These are phyloP conservation scores for Irpex rosettiformis DNA, from an alignment of 1,284 basidiomycete species.

Conservation along the genomic window DNA sequence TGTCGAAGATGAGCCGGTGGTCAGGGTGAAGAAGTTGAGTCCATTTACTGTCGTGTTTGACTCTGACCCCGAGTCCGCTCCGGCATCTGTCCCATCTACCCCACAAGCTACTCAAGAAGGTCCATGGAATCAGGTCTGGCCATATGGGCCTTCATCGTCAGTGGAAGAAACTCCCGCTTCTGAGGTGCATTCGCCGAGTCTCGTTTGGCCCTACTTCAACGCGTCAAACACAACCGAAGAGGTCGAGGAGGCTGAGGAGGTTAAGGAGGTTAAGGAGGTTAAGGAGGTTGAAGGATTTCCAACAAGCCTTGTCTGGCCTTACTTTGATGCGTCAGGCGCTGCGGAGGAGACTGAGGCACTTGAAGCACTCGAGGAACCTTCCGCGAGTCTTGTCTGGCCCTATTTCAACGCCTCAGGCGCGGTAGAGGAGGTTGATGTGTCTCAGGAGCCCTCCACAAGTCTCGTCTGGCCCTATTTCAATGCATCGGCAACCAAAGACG, in stretches of 20 bases:
- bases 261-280: no score
- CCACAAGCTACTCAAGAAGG: background rate
- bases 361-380: background rate
- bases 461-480: no score
- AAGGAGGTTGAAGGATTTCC: no score
- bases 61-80: background rate
- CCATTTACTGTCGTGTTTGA: conserved; percentile 21
- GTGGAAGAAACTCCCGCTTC: no score
- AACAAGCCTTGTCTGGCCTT: no score
- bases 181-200: no score
- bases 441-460: no score
- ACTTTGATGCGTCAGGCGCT: no score
- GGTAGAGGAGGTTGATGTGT: background rate
- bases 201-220: no score
- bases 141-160: conserved; percentile 9
- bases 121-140: conserved; percentile 22
- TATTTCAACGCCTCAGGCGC: background rate
- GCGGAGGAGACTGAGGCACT: background rate
- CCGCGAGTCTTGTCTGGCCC: background rate
- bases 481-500: no score
- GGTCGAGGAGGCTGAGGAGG: no score
- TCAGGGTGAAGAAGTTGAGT: conserved; percentile 2
- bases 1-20: background rate
- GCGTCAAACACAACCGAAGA: no score
- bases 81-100: background rate